Percentiles rank a stretch among this genome's conserved stretches.
Evolutionary conservation across 352 stramenopile species (phyloP).

Genomic region (Globisporangium polare): DNA sequence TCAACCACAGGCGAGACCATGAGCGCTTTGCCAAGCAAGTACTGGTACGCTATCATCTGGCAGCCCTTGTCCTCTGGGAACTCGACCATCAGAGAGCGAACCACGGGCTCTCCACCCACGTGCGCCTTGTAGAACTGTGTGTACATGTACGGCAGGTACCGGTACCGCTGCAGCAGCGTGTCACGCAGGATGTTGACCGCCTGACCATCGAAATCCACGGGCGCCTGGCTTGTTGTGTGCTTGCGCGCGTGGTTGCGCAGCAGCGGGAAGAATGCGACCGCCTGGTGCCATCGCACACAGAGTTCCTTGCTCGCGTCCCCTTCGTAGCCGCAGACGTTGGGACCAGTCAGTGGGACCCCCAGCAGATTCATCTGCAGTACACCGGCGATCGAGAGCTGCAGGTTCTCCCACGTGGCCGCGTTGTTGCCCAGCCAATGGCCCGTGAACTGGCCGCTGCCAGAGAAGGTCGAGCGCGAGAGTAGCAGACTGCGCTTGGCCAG

Average conservation of each 20-base stretch:
- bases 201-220: slow-evolving; percentile 65
- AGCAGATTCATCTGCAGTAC: slow-evolving; percentile 79
- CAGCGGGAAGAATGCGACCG: slow-evolving; percentile 74
- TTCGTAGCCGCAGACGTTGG: slow-evolving; percentile 60
- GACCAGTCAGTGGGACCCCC: slow-evolving; percentile 61
- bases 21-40: slow-evolving; percentile 60
- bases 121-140: slow-evolving; percentile 71
- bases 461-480: slow-evolving; percentile 66
- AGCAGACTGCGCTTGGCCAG: slow-evolving; percentile 59
- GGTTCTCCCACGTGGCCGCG: slow-evolving; percentile 71
- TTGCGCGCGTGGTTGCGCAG: slow-evolving; percentile 65
- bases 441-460: slow-evolving; percentile 52
- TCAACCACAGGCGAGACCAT: slow-evolving; percentile 81
- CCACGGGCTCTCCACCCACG: slow-evolving; percentile 35
- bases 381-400: slow-evolving; percentile 66
- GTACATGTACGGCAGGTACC: slow-evolving; percentile 83
- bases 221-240: slow-evolving; percentile 35
- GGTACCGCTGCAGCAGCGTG: slow-evolving; percentile 59
- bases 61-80: slow-evolving; percentile 48
- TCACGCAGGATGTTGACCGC: slow-evolving; percentile 60
- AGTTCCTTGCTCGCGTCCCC: slow-evolving; percentile 53
- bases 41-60: slow-evolving; percentile 56
- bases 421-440: slow-evolving; percentile 62
- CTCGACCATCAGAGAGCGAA: slow-evolving; percentile 56
- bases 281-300: slow-evolving; percentile 82